phyloP scores from a whole-genome alignment of 148 eudicot species.

The Amaranthus hypochondriacus region DNA sequence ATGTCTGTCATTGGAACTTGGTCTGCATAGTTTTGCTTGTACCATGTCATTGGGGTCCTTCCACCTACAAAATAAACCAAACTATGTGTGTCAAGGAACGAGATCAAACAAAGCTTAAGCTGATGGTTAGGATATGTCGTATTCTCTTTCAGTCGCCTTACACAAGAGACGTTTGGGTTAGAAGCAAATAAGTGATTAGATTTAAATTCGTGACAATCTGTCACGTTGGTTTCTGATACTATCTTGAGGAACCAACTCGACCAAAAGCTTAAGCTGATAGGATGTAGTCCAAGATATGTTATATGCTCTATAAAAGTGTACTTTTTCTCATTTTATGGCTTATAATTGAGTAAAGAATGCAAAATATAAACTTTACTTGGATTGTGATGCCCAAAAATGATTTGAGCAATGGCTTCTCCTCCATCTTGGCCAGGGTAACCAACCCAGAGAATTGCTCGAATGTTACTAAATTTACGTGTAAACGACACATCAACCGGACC shows the following conservation, averaged over 20 bases:
- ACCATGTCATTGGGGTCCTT: constrained; percentile 46
- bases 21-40: constrained; percentile 22
- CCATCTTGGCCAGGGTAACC: constrained; percentile 50
- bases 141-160: no score
- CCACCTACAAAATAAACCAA: constrained; percentile 26
- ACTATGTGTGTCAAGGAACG: no score
- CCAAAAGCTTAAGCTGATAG: no score
- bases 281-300: no score
- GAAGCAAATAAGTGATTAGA: no score
- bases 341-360: neutral
- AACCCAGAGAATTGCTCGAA: constrained; percentile 43
- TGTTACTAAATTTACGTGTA: constrained; percentile 23
- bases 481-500: constrained; percentile 36
- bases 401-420: constrained; percentile 41
- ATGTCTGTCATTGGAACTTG: constrained; percentile 37
- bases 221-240: no score
- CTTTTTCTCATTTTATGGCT: neutral
- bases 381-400: constrained; percentile 33
- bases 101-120: no score
- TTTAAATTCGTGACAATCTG: no score
- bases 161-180: no score
- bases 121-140: no score
- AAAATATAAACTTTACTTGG: constrained; percentile 17
- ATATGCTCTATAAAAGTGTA: neutral
- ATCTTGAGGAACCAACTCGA: no score